Percentiles rank a stretch among this genome's conserved stretches.
phyloP scores from a whole-genome alignment of 2,329 filamentous ascomycete species.

The Cercospora berteroae region DNA sequence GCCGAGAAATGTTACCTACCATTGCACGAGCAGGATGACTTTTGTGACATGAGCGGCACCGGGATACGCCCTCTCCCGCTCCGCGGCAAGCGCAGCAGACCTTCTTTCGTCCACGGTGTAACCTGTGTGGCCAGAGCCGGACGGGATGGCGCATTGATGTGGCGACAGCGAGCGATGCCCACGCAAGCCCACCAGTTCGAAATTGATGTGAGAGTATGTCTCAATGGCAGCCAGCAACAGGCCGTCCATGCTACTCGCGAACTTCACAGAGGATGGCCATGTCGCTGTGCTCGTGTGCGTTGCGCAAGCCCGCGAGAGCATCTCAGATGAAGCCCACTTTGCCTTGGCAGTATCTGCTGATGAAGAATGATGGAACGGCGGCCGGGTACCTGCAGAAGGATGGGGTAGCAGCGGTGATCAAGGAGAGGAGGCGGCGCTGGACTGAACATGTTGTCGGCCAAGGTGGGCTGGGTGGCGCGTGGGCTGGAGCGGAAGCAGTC shows the following conservation, averaged over 20 bases:
- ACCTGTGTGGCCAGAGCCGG: background rate
- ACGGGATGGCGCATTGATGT: background rate
- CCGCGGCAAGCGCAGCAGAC: slow-evolving; percentile 13
- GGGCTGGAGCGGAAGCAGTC: slow-evolving; percentile 1
- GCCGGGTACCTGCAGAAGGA: background rate
- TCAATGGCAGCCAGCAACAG: background rate
- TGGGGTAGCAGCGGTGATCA: background rate
- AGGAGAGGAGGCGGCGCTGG: background rate
- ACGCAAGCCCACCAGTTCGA: background rate
- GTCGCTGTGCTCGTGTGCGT: background rate
- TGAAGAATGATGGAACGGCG: background rate
- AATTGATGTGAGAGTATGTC: background rate
- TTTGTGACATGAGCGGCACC: slow-evolving; percentile 8
- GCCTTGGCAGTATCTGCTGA: background rate
- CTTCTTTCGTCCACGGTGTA: slow-evolving; percentile 6
- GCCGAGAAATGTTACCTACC: slow-evolving; percentile 1
- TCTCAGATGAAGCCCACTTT: background rate
- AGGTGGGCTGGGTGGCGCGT: background rate
- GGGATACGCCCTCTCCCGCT: slow-evolving; percentile 12
- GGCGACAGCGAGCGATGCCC: background rate
- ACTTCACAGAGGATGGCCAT: background rate
- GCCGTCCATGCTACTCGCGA: background rate
- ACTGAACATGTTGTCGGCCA: background rate
- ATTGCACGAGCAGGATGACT: slow-evolving; percentile 1
- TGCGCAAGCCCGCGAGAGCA: background rate